These are phyloP conservation scores for Gaeumannomyces tritici DNA, from an alignment of 2,329 filamentous ascomycete species.

Conservation along the genomic window DNA sequence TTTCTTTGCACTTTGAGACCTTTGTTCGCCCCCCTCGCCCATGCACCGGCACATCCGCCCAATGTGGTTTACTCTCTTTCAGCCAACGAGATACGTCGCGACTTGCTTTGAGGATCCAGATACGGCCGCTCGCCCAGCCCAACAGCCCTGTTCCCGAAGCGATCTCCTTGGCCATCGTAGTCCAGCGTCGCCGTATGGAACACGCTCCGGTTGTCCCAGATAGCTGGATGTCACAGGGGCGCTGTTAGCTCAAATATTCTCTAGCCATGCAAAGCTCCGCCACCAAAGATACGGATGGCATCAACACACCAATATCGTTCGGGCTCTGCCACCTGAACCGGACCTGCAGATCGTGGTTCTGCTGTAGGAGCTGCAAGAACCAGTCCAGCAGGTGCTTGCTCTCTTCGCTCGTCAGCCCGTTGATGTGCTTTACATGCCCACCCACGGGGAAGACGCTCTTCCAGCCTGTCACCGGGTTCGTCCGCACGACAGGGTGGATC, in stretches of 20 bases:
- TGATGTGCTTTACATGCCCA: conserved; percentile 39
- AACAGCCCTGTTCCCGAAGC: conserved; percentile 38
- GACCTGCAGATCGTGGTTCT: conserved; percentile 49
- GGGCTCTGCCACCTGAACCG: conserved; percentile 30
- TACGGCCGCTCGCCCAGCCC: conserved; percentile 45
- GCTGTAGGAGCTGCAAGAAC: conserved; percentile 38
- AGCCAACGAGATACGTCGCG: conserved; percentile 15
- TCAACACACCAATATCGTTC: conserved; percentile 26
- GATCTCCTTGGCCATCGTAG: conserved; percentile 33
- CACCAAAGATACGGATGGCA: background rate
- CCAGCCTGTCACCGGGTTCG: conserved; percentile 50
- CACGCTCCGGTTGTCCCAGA: conserved; percentile 49
- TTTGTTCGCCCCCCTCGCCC: too few relatives aligned
- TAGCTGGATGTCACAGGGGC: conserved; percentile 21
- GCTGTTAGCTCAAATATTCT: background rate
- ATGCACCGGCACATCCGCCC: too few relatives aligned
- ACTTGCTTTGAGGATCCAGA: conserved; percentile 33
- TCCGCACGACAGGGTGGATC: conserved; percentile 44
- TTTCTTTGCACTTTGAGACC: too few relatives aligned
- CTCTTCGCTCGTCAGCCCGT: conserved; percentile 37
- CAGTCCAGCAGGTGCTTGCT: conserved; percentile 37
- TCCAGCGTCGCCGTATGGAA: conserved; percentile 46
- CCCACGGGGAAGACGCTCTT: conserved; percentile 44
- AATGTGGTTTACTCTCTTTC: background rate
- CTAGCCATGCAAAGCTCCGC: background rate